Evolutionary conservation across 1,139 yeast genomes (phyloP), one percentile per base, ranked within the genome.

Genomic region (Suhomyces chickasaworum): DNA sequence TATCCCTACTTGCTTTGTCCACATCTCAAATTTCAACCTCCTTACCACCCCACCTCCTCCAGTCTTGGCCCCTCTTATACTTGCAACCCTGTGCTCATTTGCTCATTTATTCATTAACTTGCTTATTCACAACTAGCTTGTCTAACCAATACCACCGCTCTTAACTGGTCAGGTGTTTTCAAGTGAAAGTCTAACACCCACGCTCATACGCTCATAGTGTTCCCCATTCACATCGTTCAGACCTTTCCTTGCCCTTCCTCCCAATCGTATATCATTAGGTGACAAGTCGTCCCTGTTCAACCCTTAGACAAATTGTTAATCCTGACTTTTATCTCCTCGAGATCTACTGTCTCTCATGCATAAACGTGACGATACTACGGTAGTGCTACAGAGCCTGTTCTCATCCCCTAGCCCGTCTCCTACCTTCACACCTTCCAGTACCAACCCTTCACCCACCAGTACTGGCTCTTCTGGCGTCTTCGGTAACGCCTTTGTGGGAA

Each of bases 401-500:
- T 2, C 37, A 8, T 10, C 38, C 8, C 31, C 37, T 17, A 8
- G 17, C 17, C 25, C 38, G 3, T 16, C 18, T 8, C 13, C 38
- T 10, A 23, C 25, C 29, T 15, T 22, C 30, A 16, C 27, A 10
- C 20, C 31, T n/a, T 25, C 22, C 20, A 27, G 21, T 21, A 8
- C 40, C 5, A 22, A 9, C 18, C 22, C 34, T 17, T 18, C 18
- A 25, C 25, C 21, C 29, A n/a, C 21, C 29, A 7, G 7, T 35
- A 27, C 35, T 10, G 16, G 25, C 16, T 13, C 36, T 30, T 17
- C 38, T 17, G 34, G 35, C 22, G 27, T 34, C 7, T 40, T 40
- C 27, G 31, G 51, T 22, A 33, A 56, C 7, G 57, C 73, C 4
- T 71, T 71, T 50, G 70, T 69, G 9, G 77, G 77, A 3, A 70